Conservation (phyloP, 495 filamentous ascomycete species). For the Podospora appendiculata region DNA sequence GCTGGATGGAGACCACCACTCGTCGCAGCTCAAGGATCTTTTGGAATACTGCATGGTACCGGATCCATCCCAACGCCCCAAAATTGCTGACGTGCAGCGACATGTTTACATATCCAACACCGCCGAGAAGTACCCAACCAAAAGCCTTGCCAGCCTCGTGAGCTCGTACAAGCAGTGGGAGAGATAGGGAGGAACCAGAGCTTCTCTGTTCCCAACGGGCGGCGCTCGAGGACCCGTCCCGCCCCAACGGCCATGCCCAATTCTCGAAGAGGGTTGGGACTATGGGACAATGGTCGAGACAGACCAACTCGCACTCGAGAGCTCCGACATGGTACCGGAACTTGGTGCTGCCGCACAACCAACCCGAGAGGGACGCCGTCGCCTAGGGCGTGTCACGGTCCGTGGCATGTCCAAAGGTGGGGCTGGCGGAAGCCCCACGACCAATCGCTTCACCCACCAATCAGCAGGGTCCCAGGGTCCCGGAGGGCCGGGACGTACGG, state of each 20-base stretch:
- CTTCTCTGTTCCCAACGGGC: constrained; percentile 10
- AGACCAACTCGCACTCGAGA: constrained; percentile 1
- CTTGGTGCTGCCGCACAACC: not conserved
- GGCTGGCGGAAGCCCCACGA: too few relatives aligned
- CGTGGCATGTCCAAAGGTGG: too few relatives aligned
- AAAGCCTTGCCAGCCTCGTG: constrained; percentile 7
- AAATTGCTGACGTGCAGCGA: constrained; percentile 5
- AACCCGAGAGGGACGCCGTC: not conserved
- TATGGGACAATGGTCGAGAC: not conserved
- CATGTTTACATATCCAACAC: constrained; percentile 9
- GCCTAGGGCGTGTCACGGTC: too few relatives aligned
- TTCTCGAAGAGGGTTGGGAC: not conserved
- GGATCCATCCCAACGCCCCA: constrained; percentile 6
- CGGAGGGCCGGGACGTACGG: too few relatives aligned
- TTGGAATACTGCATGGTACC: constrained; percentile 9
- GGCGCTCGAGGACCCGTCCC: constrained; percentile 1
- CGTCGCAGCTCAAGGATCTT: constrained; percentile 3
- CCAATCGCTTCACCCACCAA: too few relatives aligned
- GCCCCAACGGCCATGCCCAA: not conserved
- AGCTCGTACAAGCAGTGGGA: constrained; percentile 10
- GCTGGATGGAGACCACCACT: constrained; percentile 7
- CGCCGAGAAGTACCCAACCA: constrained; percentile 2
- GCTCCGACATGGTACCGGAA: not conserved
- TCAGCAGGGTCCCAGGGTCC: too few relatives aligned
- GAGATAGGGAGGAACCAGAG: constrained; percentile 5